phyloP scores from a whole-genome alignment of 129 eudicot genomes.

The Flaveria robusta region DNA sequence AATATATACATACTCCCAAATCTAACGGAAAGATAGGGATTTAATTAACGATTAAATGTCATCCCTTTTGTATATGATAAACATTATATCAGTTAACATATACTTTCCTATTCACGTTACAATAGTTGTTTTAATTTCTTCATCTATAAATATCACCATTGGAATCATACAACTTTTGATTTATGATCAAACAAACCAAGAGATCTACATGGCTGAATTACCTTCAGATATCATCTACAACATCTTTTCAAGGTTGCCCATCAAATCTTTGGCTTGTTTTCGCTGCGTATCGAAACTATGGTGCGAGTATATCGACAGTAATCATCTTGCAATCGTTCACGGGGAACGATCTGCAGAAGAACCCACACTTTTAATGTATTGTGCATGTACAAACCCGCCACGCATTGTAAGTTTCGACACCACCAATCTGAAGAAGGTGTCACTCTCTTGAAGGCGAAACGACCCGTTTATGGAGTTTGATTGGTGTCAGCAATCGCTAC shows the following conservation, averaged over 20 bases:
- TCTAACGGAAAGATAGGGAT: no score
- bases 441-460: not conserved
- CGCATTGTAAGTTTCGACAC: not conserved
- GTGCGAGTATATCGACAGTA: not conserved
- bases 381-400: not conserved
- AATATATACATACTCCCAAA: no score
- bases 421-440: not conserved
- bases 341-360: not conserved
- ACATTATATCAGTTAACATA: not conserved
- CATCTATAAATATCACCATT: not conserved
- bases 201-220: not conserved
- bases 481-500: no score
- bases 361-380: not conserved
- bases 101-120: not conserved
- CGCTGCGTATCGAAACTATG: not conserved
- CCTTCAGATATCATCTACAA: not conserved
- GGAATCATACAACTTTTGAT: not conserved
- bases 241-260: not conserved
- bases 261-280: slow-evolving; percentile 10
- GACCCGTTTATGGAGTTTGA: not conserved
- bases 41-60: not conserved
- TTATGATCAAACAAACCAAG: not conserved
- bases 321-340: not conserved
- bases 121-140: not conserved
- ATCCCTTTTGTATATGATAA: not conserved